These are phyloP conservation scores for Phytophthora pisi DNA, from an alignment of 352 stramenopile genomes.

Conservation along the genomic window DNA sequence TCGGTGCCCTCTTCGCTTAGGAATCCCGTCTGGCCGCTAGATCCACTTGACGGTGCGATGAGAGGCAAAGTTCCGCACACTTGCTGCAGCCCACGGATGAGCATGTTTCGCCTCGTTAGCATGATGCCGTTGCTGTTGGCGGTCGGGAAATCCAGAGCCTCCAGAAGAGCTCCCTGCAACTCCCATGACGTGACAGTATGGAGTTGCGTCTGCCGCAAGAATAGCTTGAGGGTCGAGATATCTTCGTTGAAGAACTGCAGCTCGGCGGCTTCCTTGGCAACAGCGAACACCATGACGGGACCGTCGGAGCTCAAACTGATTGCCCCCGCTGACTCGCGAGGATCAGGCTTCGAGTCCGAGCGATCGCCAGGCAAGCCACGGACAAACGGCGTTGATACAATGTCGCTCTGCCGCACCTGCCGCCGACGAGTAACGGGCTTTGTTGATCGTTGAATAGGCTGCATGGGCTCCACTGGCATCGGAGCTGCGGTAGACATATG, in stretches of 20 bases:
- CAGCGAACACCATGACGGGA: constrained; percentile 83
- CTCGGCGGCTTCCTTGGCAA: constrained; percentile 68
- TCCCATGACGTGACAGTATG: constrained; percentile 51
- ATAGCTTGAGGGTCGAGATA: constrained; percentile 63
- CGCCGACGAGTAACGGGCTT: constrained; percentile 67
- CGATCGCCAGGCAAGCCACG: constrained; percentile 33
- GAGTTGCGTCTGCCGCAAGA: constrained; percentile 71
- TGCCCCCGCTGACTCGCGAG: constrained; percentile 48
- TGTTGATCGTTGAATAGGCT: constrained; percentile 60
- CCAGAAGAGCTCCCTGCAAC: constrained; percentile 42
- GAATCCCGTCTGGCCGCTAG: constrained; percentile 30
- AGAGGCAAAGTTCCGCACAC: constrained; percentile 45
- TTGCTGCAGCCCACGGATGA: constrained; percentile 60
- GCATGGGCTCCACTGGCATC: constrained; percentile 54
- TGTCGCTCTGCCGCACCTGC: constrained; percentile 84
- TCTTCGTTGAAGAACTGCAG: constrained; percentile 88
- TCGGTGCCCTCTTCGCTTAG: constrained; percentile 69
- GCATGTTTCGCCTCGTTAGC: constrained; percentile 48
- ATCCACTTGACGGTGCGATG: constrained; percentile 22
- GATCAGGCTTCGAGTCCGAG: constrained; percentile 13
- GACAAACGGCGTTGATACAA: constrained; percentile 73
- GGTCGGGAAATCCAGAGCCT: constrained; percentile 40
- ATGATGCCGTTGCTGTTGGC: constrained; percentile 28
- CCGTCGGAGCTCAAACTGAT: constrained; percentile 70
- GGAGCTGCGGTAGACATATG: constrained; percentile 41